Percentiles rank a stretch among this genome's conserved stretches.
These are phyloP conservation scores for Monascus ruber DNA, from an alignment of 2,329 filamentous ascomycete species.

Conservation along the genomic window DNA sequence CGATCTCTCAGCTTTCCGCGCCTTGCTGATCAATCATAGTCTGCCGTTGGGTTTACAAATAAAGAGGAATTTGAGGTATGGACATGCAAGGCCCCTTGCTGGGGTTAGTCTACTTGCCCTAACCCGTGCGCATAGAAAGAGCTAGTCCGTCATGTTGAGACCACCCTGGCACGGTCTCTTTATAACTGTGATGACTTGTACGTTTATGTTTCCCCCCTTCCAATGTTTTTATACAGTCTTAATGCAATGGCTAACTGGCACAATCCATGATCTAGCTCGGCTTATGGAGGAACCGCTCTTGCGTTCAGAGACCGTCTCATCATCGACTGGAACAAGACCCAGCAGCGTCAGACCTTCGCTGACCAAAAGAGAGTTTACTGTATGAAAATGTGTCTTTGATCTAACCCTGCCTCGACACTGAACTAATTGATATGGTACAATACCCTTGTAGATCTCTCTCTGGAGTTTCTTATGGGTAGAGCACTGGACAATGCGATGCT, in stretches of 20 bases:
- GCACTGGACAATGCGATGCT: constrained; percentile 98
- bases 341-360: constrained; percentile 83
- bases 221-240: neutral
- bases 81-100: neutral
- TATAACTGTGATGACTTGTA: constrained; percentile 91
- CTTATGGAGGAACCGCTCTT: constrained; percentile 81
- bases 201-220: constrained; percentile 8
- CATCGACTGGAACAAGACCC: constrained; percentile 95
- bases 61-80: constrained; percentile 65
- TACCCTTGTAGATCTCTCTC: constrained; percentile 56
- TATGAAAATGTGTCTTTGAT: constrained; percentile 23
- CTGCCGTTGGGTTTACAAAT: constrained; percentile 57
- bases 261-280: constrained; percentile 43
- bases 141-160: constrained; percentile 89
- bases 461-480: constrained; percentile 96
- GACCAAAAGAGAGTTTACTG: constrained; percentile 93
- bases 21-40: constrained; percentile 26
- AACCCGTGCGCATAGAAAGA: constrained; percentile 48
- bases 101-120: constrained; percentile 1
- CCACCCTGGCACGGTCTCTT: constrained; percentile 84
- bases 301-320: constrained; percentile 89
- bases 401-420: neutral
- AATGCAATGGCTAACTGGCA: neutral
- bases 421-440: constrained; percentile 1
- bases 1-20: neutral